Conservation (phyloP, 139 green algal species). For the Chlamydomonas schloesseri region DNA sequence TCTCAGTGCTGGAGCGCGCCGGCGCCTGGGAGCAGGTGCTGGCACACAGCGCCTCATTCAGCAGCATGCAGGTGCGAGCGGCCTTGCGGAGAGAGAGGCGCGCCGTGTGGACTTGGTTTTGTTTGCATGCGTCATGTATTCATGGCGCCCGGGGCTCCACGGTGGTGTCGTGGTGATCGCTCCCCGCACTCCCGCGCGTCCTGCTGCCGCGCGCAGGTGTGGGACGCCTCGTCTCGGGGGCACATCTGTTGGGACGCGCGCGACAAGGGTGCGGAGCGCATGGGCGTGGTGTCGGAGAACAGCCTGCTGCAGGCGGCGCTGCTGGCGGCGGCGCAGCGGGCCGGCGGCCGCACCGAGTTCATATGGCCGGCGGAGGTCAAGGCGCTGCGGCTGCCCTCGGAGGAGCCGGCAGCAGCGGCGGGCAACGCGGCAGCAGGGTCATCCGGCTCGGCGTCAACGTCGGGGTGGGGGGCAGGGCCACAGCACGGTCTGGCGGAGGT, state of each 20-base stretch:
- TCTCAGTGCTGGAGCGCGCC: constrained; percentile 59
- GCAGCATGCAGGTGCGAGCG: constrained; percentile 74
- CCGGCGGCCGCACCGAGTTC: constrained; percentile 31
- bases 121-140: too few species aligned
- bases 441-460: not conserved
- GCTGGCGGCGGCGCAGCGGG: constrained; percentile 22
- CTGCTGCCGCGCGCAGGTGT: constrained; percentile 51
- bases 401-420: constrained; percentile 5
- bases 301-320: constrained; percentile 63
- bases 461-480: too few species aligned
- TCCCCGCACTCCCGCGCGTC: too few species aligned
- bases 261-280: constrained; percentile 54
- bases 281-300: constrained; percentile 86
- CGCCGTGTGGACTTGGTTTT: too few species aligned
- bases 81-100: too few species aligned
- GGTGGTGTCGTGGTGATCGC: too few species aligned
- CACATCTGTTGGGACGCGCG: constrained; percentile 70
- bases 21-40: constrained; percentile 72
- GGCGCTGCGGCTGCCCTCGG: constrained; percentile 7
- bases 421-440: too few species aligned
- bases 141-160: too few species aligned
- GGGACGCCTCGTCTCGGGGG: constrained; percentile 49
- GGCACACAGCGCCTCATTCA: constrained; percentile 59
- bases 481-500: constrained; percentile 15
- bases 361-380: constrained; percentile 42